phyloP scores from a whole-genome alignment of 1,139 yeast species.

The Blastobotrys petasosporus region DNA sequence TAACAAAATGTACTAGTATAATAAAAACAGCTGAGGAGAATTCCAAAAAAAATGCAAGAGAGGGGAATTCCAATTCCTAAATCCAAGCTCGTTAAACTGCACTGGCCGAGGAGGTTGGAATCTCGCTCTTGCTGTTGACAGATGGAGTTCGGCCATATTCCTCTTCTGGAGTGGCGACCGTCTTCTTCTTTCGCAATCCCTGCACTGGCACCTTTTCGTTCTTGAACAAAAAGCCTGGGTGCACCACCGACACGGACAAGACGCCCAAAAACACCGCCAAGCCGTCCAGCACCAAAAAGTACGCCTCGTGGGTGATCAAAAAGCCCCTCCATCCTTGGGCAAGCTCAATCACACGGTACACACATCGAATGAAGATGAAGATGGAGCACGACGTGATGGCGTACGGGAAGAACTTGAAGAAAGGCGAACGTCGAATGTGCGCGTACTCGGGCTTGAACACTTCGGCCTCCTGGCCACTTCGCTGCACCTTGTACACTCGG shows the following conservation, averaged over 20 bases:
- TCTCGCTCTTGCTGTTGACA: too few species aligned
- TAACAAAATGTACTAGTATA: too few species aligned
- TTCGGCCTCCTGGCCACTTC: constrained; percentile 6
- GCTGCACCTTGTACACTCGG: constrained; percentile 38
- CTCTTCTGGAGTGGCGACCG: too few species aligned
- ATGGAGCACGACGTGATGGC: constrained; percentile 44
- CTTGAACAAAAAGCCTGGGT: constrained; percentile 47
- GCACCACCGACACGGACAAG: constrained; percentile 45
- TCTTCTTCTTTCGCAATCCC: too few species aligned
- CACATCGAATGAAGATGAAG: constrained; percentile 63
- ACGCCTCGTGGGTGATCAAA: constrained; percentile 64
- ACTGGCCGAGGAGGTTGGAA: too few species aligned
- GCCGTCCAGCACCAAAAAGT: constrained; percentile 72
- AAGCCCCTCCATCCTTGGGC: constrained; percentile 72
- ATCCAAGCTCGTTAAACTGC: too few species aligned
- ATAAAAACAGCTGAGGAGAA: too few species aligned
- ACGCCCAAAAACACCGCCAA: constrained; percentile 53
- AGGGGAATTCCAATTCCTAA: too few species aligned
- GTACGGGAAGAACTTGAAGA: constrained; percentile 32
- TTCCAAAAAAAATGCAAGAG: too few species aligned
- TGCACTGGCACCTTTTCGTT: too few species aligned
- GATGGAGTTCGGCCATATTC: too few species aligned
- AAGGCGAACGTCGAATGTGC: constrained; percentile 37
- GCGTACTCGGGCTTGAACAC: constrained; percentile 39
- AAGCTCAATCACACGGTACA: constrained; percentile 76